Base-by-base conservation (phyloP, 306 rosid species). In the Acacia confusa region DNA sequence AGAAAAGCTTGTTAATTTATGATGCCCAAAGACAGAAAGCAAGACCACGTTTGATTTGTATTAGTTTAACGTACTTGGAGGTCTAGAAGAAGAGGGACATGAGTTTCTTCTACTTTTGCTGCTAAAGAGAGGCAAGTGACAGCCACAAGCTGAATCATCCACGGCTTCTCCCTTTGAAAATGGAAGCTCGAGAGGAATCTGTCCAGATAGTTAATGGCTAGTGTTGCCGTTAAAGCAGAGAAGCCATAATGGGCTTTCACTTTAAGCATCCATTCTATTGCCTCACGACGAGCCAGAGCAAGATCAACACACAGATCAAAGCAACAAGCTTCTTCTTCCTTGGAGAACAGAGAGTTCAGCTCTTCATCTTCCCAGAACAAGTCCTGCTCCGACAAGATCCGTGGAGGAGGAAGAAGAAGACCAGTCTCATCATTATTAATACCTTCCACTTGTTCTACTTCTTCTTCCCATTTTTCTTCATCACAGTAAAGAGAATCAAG, bases 51-150 rank as follows among this genome's bases (percentile, higher is more conserved):
- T 7, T 20, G 24, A 0, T 45, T 47, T 47, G 19, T 25, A 4
- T 28, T 27, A n/a, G 68, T 27, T 27, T 27, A 48, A 74, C 84
- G 40, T 84, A 95, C 99, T 89, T 95, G 99, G 58, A 95, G 90
- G 81, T 95, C 97, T 55, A 92, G 87, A 81, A 95, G 99, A 75
- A 92, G 94, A 58, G 99, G 99, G 24, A 89, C 98, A 68, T 89
- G 90, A 80, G 94, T 91, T 81, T 95, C 99, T 84, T 95, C 99
- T 53, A 95, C 97, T 88, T 95, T 95, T 19, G 98, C 99, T 3
- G 98, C 99, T 50, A 95, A 17, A 76, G 99, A 93, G 85, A 95
- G 85, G 87, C 99, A 95, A 64, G 99, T 87, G 50, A 95, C 94
- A 65, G 97, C 92, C 52, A 91, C 94, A 47, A 95, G 99, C 74